phyloP scores from a whole-genome alignment of 164 flowering plant species.

The Nelumbo lutea region DNA sequence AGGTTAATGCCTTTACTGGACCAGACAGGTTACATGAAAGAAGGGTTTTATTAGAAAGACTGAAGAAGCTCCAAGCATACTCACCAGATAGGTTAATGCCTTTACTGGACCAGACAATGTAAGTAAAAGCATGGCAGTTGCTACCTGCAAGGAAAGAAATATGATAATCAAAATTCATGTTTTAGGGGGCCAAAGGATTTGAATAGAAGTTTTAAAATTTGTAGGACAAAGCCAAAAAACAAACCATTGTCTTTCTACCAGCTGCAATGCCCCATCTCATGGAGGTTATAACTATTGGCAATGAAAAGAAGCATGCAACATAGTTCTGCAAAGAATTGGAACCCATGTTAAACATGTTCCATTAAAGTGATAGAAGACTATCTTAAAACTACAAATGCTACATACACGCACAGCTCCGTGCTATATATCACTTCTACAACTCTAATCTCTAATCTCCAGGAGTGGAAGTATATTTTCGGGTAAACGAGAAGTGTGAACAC shows the following conservation, averaged over 20 bases:
- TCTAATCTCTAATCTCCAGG: no score
- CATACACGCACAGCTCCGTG: no score
- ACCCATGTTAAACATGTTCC: not conserved
- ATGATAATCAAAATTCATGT: not conserved
- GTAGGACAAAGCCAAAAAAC: conserved; percentile 3
- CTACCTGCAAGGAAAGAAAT: conserved; percentile 46
- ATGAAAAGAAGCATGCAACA: conserved; percentile 86
- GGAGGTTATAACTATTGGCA: conserved; percentile 85
- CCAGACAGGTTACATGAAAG: not conserved
- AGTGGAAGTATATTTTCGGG: no score
- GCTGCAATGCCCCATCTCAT: conserved; percentile 88
- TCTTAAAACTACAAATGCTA: not conserved
- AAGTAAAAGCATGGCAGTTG: conserved; percentile 69
- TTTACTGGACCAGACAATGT: conserved; percentile 87
- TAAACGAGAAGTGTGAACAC: no score
- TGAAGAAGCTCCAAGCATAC: conserved; percentile 13
- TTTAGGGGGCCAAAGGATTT: not conserved
- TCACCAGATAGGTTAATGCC: conserved; percentile 74
- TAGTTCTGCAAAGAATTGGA: conserved; percentile 52
- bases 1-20: not conserved
- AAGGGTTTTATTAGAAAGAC: not conserved
- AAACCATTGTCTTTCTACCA: conserved; percentile 91
- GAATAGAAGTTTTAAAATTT: not conserved
- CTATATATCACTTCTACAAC: not conserved
- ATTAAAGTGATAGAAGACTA: not conserved